These are phyloP conservation scores for Pythium sukuiense DNA, from an alignment of 352 stramenopile genomes.

Conservation along the genomic window DNA sequence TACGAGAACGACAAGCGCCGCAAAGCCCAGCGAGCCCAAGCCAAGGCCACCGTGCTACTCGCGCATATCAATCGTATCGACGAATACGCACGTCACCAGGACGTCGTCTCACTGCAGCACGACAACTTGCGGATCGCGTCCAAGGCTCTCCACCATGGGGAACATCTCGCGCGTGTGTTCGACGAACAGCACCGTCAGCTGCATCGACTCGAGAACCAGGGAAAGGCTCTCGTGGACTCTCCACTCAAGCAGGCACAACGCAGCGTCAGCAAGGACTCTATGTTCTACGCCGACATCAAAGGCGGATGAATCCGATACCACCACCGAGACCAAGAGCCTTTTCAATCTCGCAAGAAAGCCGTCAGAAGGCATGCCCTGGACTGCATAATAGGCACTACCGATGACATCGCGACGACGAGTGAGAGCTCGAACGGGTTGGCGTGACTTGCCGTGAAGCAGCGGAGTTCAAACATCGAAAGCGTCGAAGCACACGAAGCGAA, in stretches of 20 bases:
- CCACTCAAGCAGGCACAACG: slow-evolving; percentile 30
- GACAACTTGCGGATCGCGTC: slow-evolving; percentile 44
- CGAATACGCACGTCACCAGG: slow-evolving; percentile 39
- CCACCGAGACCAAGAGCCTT: no score
- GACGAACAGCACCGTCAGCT: slow-evolving; percentile 43
- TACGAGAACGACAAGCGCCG: slow-evolving; percentile 54
- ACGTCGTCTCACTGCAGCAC: slow-evolving; percentile 32
- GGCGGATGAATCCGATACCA: neutral
- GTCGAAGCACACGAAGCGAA: neutral
- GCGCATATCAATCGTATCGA: slow-evolving; percentile 56
- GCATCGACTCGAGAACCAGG: slow-evolving; percentile 34
- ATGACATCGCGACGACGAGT: no score
- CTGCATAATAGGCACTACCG: no score
- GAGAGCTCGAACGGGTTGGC: no score
- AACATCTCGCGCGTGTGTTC: slow-evolving; percentile 44
- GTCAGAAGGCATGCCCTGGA: no score
- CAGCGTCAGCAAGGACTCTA: slow-evolving; percentile 58
- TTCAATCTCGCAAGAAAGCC: neutral
- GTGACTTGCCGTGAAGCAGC: neutral
- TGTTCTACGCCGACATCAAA: slow-evolving; percentile 42
- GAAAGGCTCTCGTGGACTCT: slow-evolving; percentile 41
- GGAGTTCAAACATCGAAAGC: neutral
- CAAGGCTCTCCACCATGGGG: slow-evolving; percentile 44
- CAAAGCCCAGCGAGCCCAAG: slow-evolving; percentile 34
- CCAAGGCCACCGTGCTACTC: slow-evolving; percentile 41